A percentile compares a stretch with the other conserved stretches of the same genome.
Evolutionary conservation across 495 filamentous ascomycete species (phyloP).

Genomic region (Letharia lupina): DNA sequence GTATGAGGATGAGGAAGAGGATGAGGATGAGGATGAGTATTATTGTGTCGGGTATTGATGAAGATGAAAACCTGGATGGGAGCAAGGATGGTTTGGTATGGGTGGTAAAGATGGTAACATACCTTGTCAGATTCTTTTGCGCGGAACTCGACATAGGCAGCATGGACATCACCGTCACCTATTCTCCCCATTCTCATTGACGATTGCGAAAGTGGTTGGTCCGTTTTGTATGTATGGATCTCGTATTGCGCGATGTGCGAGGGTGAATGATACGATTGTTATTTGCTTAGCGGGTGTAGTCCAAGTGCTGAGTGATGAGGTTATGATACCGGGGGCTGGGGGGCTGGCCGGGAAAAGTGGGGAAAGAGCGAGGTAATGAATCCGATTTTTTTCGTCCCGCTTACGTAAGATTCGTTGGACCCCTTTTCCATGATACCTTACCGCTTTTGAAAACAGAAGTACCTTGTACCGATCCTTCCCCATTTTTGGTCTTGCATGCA

Average conservation of each 20-base stretch:
- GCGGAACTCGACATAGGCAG: constrained; percentile 51
- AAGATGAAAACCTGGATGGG: constrained; percentile 13
- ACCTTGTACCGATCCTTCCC: too few species aligned
- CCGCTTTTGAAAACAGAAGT: background rate
- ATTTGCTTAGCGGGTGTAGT: constrained; percentile 9
- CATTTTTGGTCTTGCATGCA: too few species aligned
- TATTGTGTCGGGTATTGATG: background rate
- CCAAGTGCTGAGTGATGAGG: background rate
- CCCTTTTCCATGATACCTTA: background rate
- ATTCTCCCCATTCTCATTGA: constrained; percentile 44
- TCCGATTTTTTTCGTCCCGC: background rate
- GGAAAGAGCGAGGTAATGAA: constrained; percentile 1
- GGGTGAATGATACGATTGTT: constrained; percentile 13
- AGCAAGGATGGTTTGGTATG: background rate
- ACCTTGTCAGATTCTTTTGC: constrained; percentile 56
- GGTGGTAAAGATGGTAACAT: constrained; percentile 2
- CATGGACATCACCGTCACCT: constrained; percentile 50
- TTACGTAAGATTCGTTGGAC: background rate
- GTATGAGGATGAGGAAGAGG: constrained; percentile 24
- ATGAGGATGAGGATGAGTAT: too few species aligned
- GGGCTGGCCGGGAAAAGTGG: background rate
- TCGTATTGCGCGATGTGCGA: constrained; percentile 10
- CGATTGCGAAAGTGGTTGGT: constrained; percentile 4
- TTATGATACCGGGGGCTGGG: background rate
- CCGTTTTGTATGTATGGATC: constrained; percentile 12